A percentile compares a stretch with the other conserved stretches of the same genome.
Evolutionary conservation across 441 rosid genomes (phyloP).

Genomic region (Erysimum cheiri): DNA sequence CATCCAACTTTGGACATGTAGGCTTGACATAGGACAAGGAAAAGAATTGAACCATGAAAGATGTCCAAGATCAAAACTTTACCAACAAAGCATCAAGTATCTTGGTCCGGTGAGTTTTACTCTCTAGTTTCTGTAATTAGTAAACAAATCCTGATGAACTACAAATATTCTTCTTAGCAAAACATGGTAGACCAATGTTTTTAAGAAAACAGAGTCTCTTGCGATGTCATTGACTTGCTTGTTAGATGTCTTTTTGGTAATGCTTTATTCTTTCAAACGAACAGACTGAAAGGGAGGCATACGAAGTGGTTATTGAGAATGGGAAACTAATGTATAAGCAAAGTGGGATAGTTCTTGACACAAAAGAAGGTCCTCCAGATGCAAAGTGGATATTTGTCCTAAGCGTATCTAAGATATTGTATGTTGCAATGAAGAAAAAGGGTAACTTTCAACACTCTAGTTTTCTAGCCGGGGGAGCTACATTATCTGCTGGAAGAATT

Average conservation of each 20-base stretch:
- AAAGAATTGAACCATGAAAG: conserved; percentile 59
- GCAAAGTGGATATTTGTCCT: conserved; percentile 81
- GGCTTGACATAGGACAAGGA: conserved; percentile 81
- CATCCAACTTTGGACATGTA: conserved; percentile 41
- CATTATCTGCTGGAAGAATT: conserved; percentile 73
- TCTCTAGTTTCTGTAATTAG: conserved; percentile 22
- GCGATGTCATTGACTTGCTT: conserved; percentile 20
- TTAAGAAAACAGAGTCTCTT: neutral
- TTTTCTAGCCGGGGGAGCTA: conserved; percentile 78
- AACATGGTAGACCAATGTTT: neutral
- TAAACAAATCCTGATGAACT: conserved; percentile 18
- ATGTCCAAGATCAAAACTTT: conserved; percentile 65
- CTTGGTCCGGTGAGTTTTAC: conserved; percentile 73
- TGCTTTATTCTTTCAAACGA: conserved; percentile 17
- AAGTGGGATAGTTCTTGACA: conserved; percentile 56
- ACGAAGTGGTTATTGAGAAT: conserved; percentile 70
- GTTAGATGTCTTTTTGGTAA: neutral
- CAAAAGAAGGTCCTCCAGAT: conserved; percentile 56
- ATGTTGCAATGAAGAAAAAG: conserved; percentile 63
- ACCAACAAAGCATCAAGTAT: conserved; percentile 78
- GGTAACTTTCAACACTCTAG: conserved; percentile 85
- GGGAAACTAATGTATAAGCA: conserved; percentile 61
- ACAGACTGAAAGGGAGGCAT: conserved; percentile 82
- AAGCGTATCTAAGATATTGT: conserved; percentile 61
- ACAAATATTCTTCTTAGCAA: conserved; percentile 1